Evolutionary conservation across 176 grass and related monocot species (phyloP), one percentile per base, ranked within the genome.

Genomic region (Secale cereale): DNA sequence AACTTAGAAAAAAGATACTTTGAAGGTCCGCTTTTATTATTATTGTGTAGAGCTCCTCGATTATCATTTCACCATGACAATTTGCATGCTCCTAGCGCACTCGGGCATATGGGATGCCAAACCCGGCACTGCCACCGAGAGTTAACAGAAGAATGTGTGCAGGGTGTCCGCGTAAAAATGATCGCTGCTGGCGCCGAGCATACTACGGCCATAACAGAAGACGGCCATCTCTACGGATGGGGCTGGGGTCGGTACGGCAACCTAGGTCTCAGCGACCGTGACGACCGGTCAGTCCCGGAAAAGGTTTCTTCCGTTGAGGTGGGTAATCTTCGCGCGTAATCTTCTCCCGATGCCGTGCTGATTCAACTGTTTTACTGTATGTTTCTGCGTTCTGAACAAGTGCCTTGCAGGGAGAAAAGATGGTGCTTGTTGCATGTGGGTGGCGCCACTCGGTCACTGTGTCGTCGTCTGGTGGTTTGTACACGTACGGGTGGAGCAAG

Each of bases 401-500:
- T 50, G 0, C 72, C 85, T 60, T 76, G 2, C 46, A 95, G 93
- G 88, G 88, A 54, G 78, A 88, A 82, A 90, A 92, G 54, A 92
- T 86, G 88, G 82, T 74, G 46, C 82, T 92, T 70, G 87, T 92
- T 65, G 93, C 93, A 59, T 95, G 93, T 78, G 93, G 93, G 54
- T 95, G 93, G 93, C 88, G 93, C 45, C 93, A 95, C 59, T 92
- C 93, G 11, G 92, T 94, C 16, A 63, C 75, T 16, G 85, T 92
- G 1, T 90, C 85, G 7, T 80, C 85, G 25, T 86, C 82, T 39
- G 93, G 93, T 56, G 78, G 68, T 40, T 76, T 95, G 69, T 95
- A 92, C 69, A 92, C 93, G 6, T 95, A 90, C 26, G 93, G 93
- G 16, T 95, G 90, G 93, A 95, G 93, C 82, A 95, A 95, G 85